Base-by-base conservation (phyloP, 371 early-diverging fungal species). In the Lichtheimia ramosa region DNA sequence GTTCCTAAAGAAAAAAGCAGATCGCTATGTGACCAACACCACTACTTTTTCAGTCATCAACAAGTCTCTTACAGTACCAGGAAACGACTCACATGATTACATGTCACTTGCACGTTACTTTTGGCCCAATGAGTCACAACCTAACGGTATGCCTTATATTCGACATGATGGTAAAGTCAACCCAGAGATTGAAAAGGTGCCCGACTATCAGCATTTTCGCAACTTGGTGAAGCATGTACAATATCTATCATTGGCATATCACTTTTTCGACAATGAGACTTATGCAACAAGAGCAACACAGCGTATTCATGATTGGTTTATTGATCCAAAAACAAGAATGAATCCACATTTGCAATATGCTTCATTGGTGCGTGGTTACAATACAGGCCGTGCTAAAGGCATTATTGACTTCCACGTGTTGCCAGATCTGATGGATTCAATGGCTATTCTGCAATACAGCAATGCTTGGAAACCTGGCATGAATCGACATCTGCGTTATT, bases 291-390 rank as follows among this genome's bases (percentile, higher is more conserved):
- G 69, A 53, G 78, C 71, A 10, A 64, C 58, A 7, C 42, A 68
- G 42, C 68, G 81, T 7, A 51, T 85, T 15, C 55, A 61, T 18
- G 67, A 66, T 23, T 83, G 85, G 83, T 85, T 85, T 60, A 43
- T 83, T 16, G 65, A 85, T 56, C 69, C 79, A 15, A 57, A 59
- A 5, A 81, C 82, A 2, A 68, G 71, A 13, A 84, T 84, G 85
- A 84, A 84, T 50, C 83, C 85, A 0, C 73, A 78, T 61, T 59
- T 84, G 43, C 73, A 83, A 43, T 84, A 67, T 61, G 83, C 75
- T 0, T 71, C 75, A 0, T 52, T 73, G 24, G 64, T 79, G 43
- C 75, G 71, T 43, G 85, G 85, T 4, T 65, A 73, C 51, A 54
- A 59, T 3, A 54, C 65, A 5, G 82, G 82, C 2, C 70, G 71